Base-by-base conservation (phyloP, 768 basidiomycete species). In the Xerocomellus chrysenteron region DNA sequence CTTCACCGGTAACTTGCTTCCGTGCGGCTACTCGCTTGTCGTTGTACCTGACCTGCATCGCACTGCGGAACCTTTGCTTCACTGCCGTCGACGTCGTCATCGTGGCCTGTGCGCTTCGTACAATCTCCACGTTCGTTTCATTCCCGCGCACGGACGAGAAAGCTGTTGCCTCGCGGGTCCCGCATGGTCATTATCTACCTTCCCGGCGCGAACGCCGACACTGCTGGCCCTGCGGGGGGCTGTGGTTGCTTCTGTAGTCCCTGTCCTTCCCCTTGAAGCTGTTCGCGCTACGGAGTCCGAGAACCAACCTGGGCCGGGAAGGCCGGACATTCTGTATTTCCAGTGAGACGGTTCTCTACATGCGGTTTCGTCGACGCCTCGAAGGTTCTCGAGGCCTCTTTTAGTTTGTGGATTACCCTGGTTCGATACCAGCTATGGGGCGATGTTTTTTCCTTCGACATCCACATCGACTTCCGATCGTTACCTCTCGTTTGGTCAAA, bases 141-240 rank as follows among this genome's bases (percentile, higher is more conserved):
- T 70, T 69, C 68, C 68, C 68, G 68, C 64, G 62, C 60, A 49
- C 28, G 56, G 59, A 48, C 52, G 58, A 52, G 51, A 58, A 52
- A 37, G 21, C 44, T 35, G 50, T 16, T 56, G 68, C 68, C 68
- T 69, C 62, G 66, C 67, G 68, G 66, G 61, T 50, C 56, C 57
- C 61, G 66, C 68, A 64, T 69, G 68, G 68, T 54, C 57, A 14
- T 21, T 62, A 60, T 64, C 57, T 65, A 33, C 36, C 26, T 39
- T 35, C 40, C 28, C 40, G 57, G 59, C 62, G 57, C 56, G 14
- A 61, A 56, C 37, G 47, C 59, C 65, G 67, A 66, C 62, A 47
- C 35, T 44, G 7, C 28, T 43, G 48, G 45, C 39, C 54, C 48
- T 59, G 55, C 19, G 52, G 30, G 21, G 7, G 57, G 67, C 66